Percentiles rank a stretch among this genome's conserved stretches.
Evolutionary conservation across 2,329 filamentous ascomycete species (phyloP).

Genomic region (Allantophomopsis lycopodina): DNA sequence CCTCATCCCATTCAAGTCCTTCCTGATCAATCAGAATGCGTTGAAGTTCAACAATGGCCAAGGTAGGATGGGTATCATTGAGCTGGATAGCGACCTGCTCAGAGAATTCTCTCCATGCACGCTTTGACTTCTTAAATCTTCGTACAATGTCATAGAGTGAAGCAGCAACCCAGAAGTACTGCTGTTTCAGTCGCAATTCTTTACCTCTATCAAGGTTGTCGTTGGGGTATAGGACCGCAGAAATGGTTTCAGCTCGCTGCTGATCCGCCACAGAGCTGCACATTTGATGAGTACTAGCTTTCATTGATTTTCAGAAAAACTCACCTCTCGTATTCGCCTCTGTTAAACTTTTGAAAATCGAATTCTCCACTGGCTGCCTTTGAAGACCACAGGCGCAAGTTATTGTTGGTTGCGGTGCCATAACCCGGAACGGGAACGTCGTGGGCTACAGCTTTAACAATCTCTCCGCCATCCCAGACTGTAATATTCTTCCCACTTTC

Average conservation of each 20-base stretch:
- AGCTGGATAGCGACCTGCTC: slow-evolving; percentile 95
- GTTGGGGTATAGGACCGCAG: slow-evolving; percentile 92
- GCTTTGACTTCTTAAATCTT: slow-evolving; percentile 93
- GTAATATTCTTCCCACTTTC: slow-evolving; percentile 61
- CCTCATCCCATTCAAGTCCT: slow-evolving; percentile 83
- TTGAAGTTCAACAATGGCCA: slow-evolving; percentile 91
- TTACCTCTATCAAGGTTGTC: slow-evolving; percentile 95
- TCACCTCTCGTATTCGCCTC: slow-evolving; percentile 70
- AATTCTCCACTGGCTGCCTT: slow-evolving; percentile 96
- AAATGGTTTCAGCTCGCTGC: slow-evolving; percentile 97
- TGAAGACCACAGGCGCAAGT: slow-evolving; percentile 92
- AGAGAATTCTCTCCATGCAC: slow-evolving; percentile 81
- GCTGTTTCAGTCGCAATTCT: slow-evolving; percentile 93
- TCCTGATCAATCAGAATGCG: slow-evolving; percentile 84
- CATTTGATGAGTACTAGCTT: neutral
- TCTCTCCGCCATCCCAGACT: slow-evolving; percentile 86
- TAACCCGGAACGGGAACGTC: slow-evolving; percentile 90
- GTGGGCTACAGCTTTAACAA: slow-evolving; percentile 83
- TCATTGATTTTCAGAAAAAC: neutral
- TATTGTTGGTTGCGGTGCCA: slow-evolving; percentile 83
- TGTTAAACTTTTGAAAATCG: slow-evolving; percentile 99
- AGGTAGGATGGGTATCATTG: slow-evolving; percentile 93
- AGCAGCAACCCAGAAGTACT: slow-evolving; percentile 99
- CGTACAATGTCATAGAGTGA: slow-evolving; percentile 94
- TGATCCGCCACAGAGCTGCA: slow-evolving; percentile 86